Evolutionary conservation across 306 rosid species (phyloP).

Genomic region (Citrullus mucosospermus): DNA sequence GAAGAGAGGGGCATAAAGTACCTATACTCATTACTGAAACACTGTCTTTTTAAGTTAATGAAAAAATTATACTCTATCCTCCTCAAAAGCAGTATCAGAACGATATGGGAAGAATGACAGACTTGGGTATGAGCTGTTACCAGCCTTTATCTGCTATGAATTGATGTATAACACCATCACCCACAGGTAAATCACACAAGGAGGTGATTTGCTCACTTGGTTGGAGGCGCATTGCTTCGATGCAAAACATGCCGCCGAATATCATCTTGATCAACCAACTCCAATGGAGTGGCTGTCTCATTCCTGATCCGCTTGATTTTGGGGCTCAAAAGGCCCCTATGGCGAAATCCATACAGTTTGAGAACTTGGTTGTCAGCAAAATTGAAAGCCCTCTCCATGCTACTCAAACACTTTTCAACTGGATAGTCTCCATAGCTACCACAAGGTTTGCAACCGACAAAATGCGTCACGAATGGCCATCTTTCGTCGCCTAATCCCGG

Average conservation of each 20-base stretch:
- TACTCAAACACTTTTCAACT: slow-evolving; percentile 76
- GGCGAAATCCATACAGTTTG: slow-evolving; percentile 75
- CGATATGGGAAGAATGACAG: slow-evolving; percentile 10
- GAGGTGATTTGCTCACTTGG: slow-evolving; percentile 25
- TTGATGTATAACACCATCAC: slow-evolving; percentile 18
- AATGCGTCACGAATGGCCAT: slow-evolving; percentile 98
- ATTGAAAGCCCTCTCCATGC: slow-evolving; percentile 98
- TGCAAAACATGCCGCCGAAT: slow-evolving; percentile 45
- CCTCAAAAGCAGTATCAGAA: slow-evolving; percentile 25
- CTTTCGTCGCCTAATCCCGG: slow-evolving; percentile 95
- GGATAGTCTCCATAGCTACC: slow-evolving; percentile 99
- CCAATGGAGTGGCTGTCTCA: slow-evolving; percentile 71
- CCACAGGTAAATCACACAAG: slow-evolving; percentile 16
- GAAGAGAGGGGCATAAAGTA: neutral
- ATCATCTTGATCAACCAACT: slow-evolving; percentile 59
- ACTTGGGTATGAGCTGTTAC: neutral
- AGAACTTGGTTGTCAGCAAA: slow-evolving; percentile 97
- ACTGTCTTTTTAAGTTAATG: slow-evolving; percentile 8
- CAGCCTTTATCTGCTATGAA: slow-evolving; percentile 9
- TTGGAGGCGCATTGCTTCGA: slow-evolving; percentile 24
- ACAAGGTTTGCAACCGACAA: slow-evolving; percentile 98
- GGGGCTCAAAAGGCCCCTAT: slow-evolving; percentile 85
- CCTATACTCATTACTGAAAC: slow-evolving; percentile 1
- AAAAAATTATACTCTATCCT: slow-evolving; percentile 51
- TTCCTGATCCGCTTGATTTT: slow-evolving; percentile 88